Conservation (phyloP, 306 rosid species). For the Fagus crenata region DNA sequence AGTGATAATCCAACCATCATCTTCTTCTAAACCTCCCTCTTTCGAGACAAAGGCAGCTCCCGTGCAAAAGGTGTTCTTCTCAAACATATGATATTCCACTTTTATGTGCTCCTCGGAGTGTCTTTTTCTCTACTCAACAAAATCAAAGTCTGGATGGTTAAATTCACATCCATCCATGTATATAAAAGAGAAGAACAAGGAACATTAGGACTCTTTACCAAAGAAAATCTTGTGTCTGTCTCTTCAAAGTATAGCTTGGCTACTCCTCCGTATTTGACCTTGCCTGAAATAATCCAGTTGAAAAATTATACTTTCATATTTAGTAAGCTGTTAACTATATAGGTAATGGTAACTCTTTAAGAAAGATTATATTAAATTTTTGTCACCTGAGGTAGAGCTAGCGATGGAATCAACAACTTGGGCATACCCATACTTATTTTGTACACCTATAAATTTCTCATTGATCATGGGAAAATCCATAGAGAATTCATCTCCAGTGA, state of each 20-base stretch:
- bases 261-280: constrained; percentile 52
- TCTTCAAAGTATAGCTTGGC: constrained; percentile 64
- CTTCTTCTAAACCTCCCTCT: constrained; percentile 55
- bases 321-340: not conserved
- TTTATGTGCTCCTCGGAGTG: constrained; percentile 31
- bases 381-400: constrained; percentile 42
- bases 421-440: constrained; percentile 53
- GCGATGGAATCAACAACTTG: constrained; percentile 53
- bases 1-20: constrained; percentile 75
- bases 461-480: constrained; percentile 79
- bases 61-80: constrained; percentile 53
- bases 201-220: constrained; percentile 20
- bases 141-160: not conserved
- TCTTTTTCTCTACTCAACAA: constrained; percentile 30
- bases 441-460: constrained; percentile 42
- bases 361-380: not conserved
- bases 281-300: constrained; percentile 27
- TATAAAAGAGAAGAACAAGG: not conserved
- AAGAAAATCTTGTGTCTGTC: constrained; percentile 26
- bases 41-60: constrained; percentile 63
- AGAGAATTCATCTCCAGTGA: constrained; percentile 22
- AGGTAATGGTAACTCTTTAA: not conserved
- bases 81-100: constrained; percentile 63
- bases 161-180: not conserved
- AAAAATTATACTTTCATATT: constrained; percentile 8